Evolutionary conservation across 1,139 yeast genomes (phyloP).

Genomic region (Zygoascus meyerae): DNA sequence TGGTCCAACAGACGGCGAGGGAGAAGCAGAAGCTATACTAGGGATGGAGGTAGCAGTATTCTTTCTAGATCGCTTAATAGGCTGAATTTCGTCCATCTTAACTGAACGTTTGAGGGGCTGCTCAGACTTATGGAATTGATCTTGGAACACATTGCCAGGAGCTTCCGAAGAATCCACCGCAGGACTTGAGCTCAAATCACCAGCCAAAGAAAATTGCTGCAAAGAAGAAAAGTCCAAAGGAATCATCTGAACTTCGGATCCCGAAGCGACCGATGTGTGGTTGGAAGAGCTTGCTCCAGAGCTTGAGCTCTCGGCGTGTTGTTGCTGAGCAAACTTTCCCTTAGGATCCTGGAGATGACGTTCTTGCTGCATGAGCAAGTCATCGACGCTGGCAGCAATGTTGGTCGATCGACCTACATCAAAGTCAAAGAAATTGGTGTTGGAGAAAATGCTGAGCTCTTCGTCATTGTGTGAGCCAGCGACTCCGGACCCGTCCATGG

Average conservation of each 20-base stretch:
- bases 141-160: neutral
- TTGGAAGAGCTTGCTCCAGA: conserved; percentile 9
- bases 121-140: neutral
- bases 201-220: conserved; percentile 23
- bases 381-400: conserved; percentile 38
- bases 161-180: neutral
- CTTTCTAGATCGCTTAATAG: conserved; percentile 6
- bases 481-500: conserved; percentile 18
- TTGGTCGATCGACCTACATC: conserved; percentile 41
- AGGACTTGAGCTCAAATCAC: conserved; percentile 18
- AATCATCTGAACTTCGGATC: conserved; percentile 8
- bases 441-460: conserved; percentile 38
- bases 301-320: conserved; percentile 6
- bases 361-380: conserved; percentile 37
- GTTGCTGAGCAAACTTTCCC: conserved; percentile 15
- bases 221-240: conserved; percentile 18
- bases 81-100: conserved; percentile 7
- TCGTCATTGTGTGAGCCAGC: conserved; percentile 24
- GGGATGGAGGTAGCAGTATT: conserved; percentile 9
- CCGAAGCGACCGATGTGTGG: neutral
- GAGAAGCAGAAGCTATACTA: conserved; percentile 9
- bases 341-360: conserved; percentile 31
- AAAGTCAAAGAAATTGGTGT: conserved; percentile 41
- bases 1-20: conserved; percentile 11
- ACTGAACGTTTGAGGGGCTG: conserved; percentile 2